Evolutionary conservation across 306 rosid species (phyloP).

Genomic region (Fragaria nilgerrensis): DNA sequence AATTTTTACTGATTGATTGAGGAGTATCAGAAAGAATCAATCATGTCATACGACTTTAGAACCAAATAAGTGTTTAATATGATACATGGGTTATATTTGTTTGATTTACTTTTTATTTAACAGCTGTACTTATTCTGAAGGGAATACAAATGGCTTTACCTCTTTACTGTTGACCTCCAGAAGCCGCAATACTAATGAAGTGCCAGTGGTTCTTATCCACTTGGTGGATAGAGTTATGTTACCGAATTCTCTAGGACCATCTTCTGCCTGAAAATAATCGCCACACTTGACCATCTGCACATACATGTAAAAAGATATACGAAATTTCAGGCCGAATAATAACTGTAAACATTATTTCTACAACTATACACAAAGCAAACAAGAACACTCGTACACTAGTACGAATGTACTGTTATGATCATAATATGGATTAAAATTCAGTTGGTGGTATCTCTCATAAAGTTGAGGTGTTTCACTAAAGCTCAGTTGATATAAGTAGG

Average conservation of each 20-base stretch:
- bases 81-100: neutral
- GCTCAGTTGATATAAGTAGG: neutral
- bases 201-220: slow-evolving; percentile 60
- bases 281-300: slow-evolving; percentile 59
- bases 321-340: neutral
- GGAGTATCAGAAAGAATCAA: neutral
- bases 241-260: slow-evolving; percentile 77
- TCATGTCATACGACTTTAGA: neutral
- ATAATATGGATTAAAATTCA: too few relatives aligned
- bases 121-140: neutral
- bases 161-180: slow-evolving; percentile 68
- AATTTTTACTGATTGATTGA: neutral
- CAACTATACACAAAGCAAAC: neutral
- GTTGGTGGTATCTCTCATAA: neutral
- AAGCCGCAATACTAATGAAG: slow-evolving; percentile 65
- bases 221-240: slow-evolving; percentile 58
- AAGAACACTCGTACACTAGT: neutral
- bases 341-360: neutral
- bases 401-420: neutral
- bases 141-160: slow-evolving; percentile 26
- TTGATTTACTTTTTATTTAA: neutral
- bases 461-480: neutral
- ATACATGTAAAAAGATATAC: neutral
- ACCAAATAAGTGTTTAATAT: neutral
- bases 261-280: slow-evolving; percentile 88